phyloP scores from a whole-genome alignment of 2,329 filamentous ascomycete genomes.

The Fusarium sp. region DNA sequence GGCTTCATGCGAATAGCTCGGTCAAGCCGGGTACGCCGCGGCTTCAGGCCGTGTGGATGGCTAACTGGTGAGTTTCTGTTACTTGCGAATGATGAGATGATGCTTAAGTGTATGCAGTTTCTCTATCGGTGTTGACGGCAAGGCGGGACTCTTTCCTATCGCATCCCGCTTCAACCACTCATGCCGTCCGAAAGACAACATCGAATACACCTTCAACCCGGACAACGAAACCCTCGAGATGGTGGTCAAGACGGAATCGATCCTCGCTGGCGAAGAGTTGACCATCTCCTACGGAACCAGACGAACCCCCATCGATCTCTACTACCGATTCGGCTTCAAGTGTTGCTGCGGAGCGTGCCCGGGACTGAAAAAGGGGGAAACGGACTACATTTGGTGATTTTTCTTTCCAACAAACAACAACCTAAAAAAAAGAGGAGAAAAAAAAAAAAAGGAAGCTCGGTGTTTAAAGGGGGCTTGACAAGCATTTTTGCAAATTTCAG shows the following conservation, averaged over 20 bases:
- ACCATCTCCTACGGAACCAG: slow-evolving; percentile 61
- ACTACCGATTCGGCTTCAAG: slow-evolving; percentile 62
- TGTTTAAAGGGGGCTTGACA: background rate
- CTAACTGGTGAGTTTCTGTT: slow-evolving; percentile 57
- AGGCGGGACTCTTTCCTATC: slow-evolving; percentile 60
- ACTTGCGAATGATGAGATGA: background rate
- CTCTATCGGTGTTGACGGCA: slow-evolving; percentile 40
- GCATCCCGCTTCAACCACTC: slow-evolving; percentile 71
- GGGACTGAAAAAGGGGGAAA: slow-evolving; percentile 34
- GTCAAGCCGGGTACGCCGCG: slow-evolving; percentile 43
- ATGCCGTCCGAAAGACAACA: slow-evolving; percentile 57
- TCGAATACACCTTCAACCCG: slow-evolving; percentile 58
- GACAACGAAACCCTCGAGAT: slow-evolving; percentile 54
- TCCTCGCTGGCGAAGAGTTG: slow-evolving; percentile 61
- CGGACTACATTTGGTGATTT: slow-evolving; percentile 26
- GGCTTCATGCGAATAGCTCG: slow-evolving; percentile 52
- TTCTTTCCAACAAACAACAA: background rate
- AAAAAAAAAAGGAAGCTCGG: background rate
- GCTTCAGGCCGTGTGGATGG: slow-evolving; percentile 55
- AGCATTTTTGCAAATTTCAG: background rate
- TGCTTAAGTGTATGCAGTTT: slow-evolving; percentile 29
- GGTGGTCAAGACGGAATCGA: slow-evolving; percentile 47
- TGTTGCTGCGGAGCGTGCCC: slow-evolving; percentile 63
- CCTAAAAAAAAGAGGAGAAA: background rate
- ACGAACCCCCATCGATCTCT: slow-evolving; percentile 51